Evolutionary conservation across 768 basidiomycete species (phyloP).

Genomic region (Xerocomellus amylosporus): DNA sequence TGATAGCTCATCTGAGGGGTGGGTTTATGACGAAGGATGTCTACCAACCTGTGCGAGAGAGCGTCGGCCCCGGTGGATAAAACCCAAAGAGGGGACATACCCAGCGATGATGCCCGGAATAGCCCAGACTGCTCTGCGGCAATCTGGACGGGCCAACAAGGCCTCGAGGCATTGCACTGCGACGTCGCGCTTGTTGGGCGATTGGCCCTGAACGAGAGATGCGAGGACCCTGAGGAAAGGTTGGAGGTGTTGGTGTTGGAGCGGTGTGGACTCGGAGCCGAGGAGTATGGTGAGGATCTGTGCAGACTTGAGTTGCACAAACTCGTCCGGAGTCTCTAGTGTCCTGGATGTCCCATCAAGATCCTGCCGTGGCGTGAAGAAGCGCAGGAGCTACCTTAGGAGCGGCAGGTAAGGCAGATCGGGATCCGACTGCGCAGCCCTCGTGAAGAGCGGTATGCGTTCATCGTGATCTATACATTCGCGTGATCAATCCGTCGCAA

Average conservation of each 20-base stretch:
- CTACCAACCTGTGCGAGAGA: slow-evolving; percentile 59
- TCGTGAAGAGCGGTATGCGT: slow-evolving; percentile 72
- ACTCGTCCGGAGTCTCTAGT: slow-evolving; percentile 86
- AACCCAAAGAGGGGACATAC: slow-evolving; percentile 35
- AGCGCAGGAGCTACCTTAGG: slow-evolving; percentile 51
- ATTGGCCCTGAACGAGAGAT: slow-evolving; percentile 55
- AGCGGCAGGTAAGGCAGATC: slow-evolving; percentile 80
- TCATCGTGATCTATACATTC: slow-evolving; percentile 73
- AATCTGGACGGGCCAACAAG: slow-evolving; percentile 76
- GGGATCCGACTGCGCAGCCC: slow-evolving; percentile 59
- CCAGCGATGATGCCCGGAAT: slow-evolving; percentile 66
- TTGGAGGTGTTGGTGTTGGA: slow-evolving; percentile 51
- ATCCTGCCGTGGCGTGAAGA: not conserved
- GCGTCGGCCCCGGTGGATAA: not conserved
- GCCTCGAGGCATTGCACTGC: slow-evolving; percentile 90
- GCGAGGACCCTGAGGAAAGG: slow-evolving; percentile 62
- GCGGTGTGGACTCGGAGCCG: slow-evolving; percentile 50
- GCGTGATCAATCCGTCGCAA: not conserved
- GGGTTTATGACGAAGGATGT: slow-evolving; percentile 76
- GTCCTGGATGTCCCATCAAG: slow-evolving; percentile 46
- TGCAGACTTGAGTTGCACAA: slow-evolving; percentile 86
- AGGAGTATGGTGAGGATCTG: slow-evolving; percentile 87
- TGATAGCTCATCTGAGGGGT: slow-evolving; percentile 96
- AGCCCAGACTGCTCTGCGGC: slow-evolving; percentile 77
- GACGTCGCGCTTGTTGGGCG: slow-evolving; percentile 76